Evolutionary conservation across 208 protist genomes (phyloP).

Genomic region (Strigomonas culicis): DNA sequence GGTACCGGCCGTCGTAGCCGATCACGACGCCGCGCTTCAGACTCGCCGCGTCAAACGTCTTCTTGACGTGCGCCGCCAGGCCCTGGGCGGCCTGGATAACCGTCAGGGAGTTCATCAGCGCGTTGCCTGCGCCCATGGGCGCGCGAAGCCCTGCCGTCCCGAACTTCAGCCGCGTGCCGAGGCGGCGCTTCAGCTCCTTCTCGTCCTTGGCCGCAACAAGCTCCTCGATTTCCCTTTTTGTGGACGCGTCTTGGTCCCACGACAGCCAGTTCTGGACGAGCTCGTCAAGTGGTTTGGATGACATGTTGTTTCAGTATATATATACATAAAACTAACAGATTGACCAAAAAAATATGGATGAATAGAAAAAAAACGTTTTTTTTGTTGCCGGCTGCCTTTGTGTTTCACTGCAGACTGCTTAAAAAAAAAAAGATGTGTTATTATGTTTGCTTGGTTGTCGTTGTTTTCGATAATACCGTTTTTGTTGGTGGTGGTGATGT

Average conservation of each 20-base stretch:
- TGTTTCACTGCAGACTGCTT: too few relatives aligned
- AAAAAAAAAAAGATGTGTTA: too few relatives aligned
- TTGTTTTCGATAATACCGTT: too few relatives aligned
- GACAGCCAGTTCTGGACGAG: conserved; percentile 59
- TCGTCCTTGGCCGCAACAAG: conserved; percentile 29
- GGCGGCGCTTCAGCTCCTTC: conserved; percentile 42
- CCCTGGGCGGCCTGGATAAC: conserved; percentile 95
- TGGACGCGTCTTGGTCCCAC: conserved; percentile 63
- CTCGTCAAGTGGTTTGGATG: conserved; percentile 22
- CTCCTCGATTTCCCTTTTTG: conserved; percentile 37
- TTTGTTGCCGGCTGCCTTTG: too few relatives aligned
- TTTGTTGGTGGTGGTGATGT: too few relatives aligned
- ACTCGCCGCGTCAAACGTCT: conserved; percentile 27
- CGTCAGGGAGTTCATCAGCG: conserved; percentile 96
- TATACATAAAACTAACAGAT: too few relatives aligned
- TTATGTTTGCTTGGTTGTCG: too few relatives aligned
- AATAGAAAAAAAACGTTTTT: conserved; percentile 3
- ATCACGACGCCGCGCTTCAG: conserved; percentile 80
- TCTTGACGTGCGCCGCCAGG: conserved; percentile 50
- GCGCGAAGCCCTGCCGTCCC: conserved; percentile 95
- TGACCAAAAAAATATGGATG: too few relatives aligned
- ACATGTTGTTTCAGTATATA: not conserved
- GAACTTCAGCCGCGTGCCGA: conserved; percentile 92
- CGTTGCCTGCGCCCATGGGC: conserved; percentile 92
- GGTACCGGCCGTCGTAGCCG: conserved; percentile 95